Evolutionary conservation across 140 eudicot species (phyloP).

Genomic region (Bidens hawaiensis): DNA sequence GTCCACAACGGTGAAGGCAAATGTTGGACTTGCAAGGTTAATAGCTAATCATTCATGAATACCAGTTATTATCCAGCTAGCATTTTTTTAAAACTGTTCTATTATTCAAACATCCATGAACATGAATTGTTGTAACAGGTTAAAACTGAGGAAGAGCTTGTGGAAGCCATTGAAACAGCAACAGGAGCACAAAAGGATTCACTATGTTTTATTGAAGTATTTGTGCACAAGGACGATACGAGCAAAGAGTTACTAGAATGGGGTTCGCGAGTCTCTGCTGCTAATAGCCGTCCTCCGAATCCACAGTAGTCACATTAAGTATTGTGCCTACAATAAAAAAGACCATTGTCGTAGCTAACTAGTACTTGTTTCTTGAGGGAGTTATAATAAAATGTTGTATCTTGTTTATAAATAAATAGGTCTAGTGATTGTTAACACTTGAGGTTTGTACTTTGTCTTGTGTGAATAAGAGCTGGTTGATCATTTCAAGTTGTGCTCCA

Average conservation of each 20-base stretch:
- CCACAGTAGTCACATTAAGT: slow-evolving; percentile 43
- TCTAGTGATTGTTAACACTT: not conserved
- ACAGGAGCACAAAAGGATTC: slow-evolving; percentile 57
- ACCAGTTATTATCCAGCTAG: not conserved
- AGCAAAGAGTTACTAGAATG: slow-evolving; percentile 87
- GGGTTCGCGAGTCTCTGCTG: slow-evolving; percentile 88
- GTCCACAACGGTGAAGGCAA: slow-evolving; percentile 79
- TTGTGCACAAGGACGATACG: slow-evolving; percentile 77
- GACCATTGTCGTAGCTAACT: not conserved
- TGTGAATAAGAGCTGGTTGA: too few relatives aligned
- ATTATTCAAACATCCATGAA: not conserved
- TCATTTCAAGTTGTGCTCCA: too few relatives aligned
- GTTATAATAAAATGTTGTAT: slow-evolving; percentile 2
- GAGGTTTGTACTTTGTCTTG: slow-evolving; percentile 4
- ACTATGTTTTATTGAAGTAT: slow-evolving; percentile 70
- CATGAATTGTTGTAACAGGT: slow-evolving; percentile 40
- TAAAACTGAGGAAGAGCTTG: slow-evolving; percentile 64
- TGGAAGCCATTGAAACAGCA: slow-evolving; percentile 58
- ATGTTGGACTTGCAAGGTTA: slow-evolving; percentile 88
- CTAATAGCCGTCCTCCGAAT: slow-evolving; percentile 79
- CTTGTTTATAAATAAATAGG: slow-evolving; percentile 2
- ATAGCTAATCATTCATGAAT: not conserved
- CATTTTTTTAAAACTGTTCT: not conserved
- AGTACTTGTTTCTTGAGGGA: not conserved
- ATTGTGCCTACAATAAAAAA: not conserved